Evolutionary conservation across 495 filamentous ascomycete species (phyloP).

Genomic region (Rostrohypoxylon terebratum): DNA sequence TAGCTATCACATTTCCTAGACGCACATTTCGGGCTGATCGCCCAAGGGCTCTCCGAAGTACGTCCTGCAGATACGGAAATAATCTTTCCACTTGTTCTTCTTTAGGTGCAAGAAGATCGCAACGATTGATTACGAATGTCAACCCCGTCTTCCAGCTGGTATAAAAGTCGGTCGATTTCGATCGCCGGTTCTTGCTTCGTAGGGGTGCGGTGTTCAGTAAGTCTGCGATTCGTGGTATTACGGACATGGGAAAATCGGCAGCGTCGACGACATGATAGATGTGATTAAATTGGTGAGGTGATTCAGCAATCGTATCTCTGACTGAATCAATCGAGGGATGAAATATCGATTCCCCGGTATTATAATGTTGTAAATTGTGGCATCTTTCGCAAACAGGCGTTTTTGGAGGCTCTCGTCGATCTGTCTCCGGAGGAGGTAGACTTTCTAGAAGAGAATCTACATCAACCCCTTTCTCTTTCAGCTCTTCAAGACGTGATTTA

Average conservation of each 20-base stretch:
- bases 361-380: constrained; percentile 81
- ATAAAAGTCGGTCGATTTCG: constrained; percentile 70
- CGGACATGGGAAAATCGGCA: constrained; percentile 94
- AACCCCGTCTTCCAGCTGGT: constrained; percentile 73
- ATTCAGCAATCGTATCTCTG: constrained; percentile 82
- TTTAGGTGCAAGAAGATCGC: constrained; percentile 83
- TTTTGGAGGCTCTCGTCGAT: constrained; percentile 34
- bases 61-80: constrained; percentile 81
- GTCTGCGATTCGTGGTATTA: constrained; percentile 70
- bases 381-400: constrained; percentile 85
- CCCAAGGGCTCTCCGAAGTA: constrained; percentile 78
- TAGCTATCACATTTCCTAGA: constrained; percentile 84
- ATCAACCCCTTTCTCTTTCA: constrained; percentile 59
- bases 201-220: constrained; percentile 71
- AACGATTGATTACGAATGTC: constrained; percentile 89
- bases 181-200: constrained; percentile 80
- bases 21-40: constrained; percentile 69
- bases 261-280: constrained; percentile 98
- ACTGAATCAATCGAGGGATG: constrained; percentile 85
- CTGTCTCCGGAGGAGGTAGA: constrained; percentile 29
- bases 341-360: constrained; percentile 71
- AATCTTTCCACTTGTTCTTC: constrained; percentile 83
- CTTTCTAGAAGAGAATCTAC: constrained; percentile 46
- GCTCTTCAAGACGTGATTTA: constrained; percentile 53
- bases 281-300: constrained; percentile 87